Conservation (phyloP, 106 monocot genomes). For the Narthecium ossifragum region DNA sequence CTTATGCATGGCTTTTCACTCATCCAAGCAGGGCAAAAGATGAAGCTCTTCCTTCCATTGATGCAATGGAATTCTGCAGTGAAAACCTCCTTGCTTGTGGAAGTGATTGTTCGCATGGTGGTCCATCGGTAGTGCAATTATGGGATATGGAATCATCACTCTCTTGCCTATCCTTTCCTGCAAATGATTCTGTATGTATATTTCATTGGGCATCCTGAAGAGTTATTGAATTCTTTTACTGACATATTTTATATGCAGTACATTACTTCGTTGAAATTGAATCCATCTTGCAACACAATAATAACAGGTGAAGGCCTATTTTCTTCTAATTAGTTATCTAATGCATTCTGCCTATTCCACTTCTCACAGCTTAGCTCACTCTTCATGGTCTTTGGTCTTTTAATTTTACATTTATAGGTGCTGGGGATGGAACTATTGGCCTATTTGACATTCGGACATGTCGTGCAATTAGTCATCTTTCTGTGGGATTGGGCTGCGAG, state of each 20-base stretch:
- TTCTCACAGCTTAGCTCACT: too few relatives aligned
- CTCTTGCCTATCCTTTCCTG: constrained; percentile 48
- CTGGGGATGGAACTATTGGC: constrained; percentile 77
- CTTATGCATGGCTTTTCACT: background rate
- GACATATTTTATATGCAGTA: constrained; percentile 38
- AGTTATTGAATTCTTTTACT: background rate
- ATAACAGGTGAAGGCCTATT: constrained; percentile 49
- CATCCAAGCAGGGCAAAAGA: constrained; percentile 25
- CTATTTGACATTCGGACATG: constrained; percentile 75
- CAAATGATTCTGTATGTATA: constrained; percentile 76
- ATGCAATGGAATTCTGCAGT: constrained; percentile 62
- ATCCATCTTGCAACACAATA: constrained; percentile 48
- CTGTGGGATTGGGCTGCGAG: constrained; percentile 57
- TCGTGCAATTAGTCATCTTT: constrained; percentile 60
- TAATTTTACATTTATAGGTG: constrained; percentile 30
- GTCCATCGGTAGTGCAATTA: constrained; percentile 65
- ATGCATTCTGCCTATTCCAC: background rate
- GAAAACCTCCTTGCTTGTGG: constrained; percentile 67
- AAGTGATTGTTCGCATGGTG: constrained; percentile 57
- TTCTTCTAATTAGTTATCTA: background rate
- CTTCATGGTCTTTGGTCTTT: background rate
- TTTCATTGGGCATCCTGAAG: background rate
- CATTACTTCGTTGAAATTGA: constrained; percentile 64
- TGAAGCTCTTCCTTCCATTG: constrained; percentile 37
- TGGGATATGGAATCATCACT: constrained; percentile 79